phyloP scores from a whole-genome alignment of 306 rosid genomes.

The Corylus americana region DNA sequence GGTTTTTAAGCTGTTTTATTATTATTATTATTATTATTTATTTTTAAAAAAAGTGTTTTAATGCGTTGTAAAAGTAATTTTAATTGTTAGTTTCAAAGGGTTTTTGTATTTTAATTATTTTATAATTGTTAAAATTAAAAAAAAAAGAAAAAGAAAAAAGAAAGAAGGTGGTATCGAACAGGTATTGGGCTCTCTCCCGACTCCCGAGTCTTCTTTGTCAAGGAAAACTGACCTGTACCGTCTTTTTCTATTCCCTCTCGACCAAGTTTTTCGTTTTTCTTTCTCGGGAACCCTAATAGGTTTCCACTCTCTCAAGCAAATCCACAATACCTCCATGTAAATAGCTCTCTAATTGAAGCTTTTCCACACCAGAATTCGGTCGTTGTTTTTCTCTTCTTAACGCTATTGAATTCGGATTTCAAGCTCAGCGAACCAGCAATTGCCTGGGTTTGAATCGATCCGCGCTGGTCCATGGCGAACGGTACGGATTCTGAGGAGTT shows the following conservation, averaged over 20 bases:
- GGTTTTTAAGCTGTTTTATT: too few species aligned
- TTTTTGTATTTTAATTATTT: too few species aligned
- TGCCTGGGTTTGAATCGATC: conserved; percentile 15
- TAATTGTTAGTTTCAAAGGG: too few species aligned
- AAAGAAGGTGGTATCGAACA: too few species aligned
- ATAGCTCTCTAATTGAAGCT: background rate
- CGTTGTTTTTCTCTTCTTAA: background rate
- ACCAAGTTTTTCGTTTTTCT: background rate
- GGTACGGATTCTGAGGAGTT: conserved; percentile 76
- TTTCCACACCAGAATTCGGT: too few species aligned
- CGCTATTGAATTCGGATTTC: conserved; percentile 1
- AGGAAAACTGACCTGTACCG: conserved; percentile 23
- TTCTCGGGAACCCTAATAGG: conserved; percentile 21
- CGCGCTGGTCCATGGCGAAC: conserved; percentile 63
- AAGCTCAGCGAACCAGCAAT: background rate
- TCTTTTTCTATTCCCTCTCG: conserved; percentile 7
- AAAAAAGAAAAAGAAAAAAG: too few species aligned
- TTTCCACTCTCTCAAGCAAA: background rate
- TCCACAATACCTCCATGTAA: too few species aligned
- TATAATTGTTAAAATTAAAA: too few species aligned
- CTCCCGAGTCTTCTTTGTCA: conserved; percentile 16
- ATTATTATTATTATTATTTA: too few species aligned
- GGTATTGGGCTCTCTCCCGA: background rate
- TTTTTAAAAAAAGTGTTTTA: too few species aligned
- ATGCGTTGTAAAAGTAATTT: too few species aligned